phyloP scores from a whole-genome alignment of 768 basidiomycete genomes.

The Naganishia vishniacii region DNA sequence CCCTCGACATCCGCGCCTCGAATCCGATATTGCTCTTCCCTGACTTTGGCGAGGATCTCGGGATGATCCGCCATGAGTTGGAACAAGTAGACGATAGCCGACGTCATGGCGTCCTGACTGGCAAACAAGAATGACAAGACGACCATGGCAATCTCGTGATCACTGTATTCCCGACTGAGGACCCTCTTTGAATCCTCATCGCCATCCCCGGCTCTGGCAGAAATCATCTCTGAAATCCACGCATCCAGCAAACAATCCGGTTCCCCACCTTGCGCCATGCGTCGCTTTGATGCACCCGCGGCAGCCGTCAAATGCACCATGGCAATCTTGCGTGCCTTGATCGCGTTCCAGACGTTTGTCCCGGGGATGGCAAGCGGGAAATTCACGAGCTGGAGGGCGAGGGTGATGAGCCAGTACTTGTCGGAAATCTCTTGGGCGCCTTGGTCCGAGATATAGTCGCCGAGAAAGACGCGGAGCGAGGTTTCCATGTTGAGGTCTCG shows the following conservation, averaged over 20 bases:
- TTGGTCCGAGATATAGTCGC: constrained; percentile 74
- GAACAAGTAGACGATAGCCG: constrained; percentile 90
- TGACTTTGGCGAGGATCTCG: constrained; percentile 76
- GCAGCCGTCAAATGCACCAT: constrained; percentile 65
- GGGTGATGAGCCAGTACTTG: constrained; percentile 93
- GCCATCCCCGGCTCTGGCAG: constrained; percentile 50
- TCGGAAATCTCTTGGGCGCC: constrained; percentile 75
- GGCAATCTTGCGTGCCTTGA: constrained; percentile 80
- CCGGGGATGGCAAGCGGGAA: constrained; percentile 93
- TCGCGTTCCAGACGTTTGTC: constrained; percentile 90
- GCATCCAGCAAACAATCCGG: constrained; percentile 87
- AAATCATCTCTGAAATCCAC: constrained; percentile 72
- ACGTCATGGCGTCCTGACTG: constrained; percentile 96
- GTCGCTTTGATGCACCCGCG: constrained; percentile 68
- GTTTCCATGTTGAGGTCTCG: constrained; percentile 96
- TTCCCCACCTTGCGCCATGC: constrained; percentile 72
- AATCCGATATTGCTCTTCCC: constrained; percentile 80
- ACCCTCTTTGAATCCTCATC: constrained; percentile 61
- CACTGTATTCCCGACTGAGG: constrained; percentile 65
- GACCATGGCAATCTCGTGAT: constrained; percentile 95
- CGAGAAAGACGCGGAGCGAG: constrained; percentile 92
- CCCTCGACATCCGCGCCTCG: constrained; percentile 70
- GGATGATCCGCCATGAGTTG: constrained; percentile 93
- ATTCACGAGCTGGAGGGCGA: constrained; percentile 95
- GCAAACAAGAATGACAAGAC: constrained; percentile 95